Base-by-base conservation (phyloP, 495 filamentous ascomycete genomes). In the Penicillium angulare region DNA sequence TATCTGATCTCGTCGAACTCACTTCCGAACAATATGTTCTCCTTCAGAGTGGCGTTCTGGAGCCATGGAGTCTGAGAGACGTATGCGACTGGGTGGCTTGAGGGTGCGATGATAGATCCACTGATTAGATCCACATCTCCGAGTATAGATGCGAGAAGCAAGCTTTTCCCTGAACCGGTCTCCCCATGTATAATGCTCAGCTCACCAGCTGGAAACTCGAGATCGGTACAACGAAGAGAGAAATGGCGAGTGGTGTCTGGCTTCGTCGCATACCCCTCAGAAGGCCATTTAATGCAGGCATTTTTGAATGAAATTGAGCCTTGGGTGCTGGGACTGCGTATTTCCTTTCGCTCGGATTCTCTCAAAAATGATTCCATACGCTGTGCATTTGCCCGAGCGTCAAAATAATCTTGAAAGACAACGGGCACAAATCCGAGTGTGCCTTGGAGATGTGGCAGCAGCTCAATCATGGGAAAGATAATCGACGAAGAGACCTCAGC, bases 21-120 rank as follows among this genome's bases (percentile, higher is more conserved):
- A 9, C 27, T 33, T 20, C 47, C 47, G 17, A 50, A 34, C 9
- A 50, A 26, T 4, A 50, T 43, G 20, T 50, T 50, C 7, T 50
- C 39, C 8, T 22, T 29, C 12, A 50, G 7, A 10, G 39, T 34
- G 10, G 20, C 29, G 18, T 50, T 43, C 17, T 24, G 18, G n/a
- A 43, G 29, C 48, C 48, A 43, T 12, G 48, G 18, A 20, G 22
- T 10, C 20, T 50, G 39, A 7, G 39, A 27, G n/a, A 31, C 20
- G 18, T 41, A 42, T 17, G 26, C 38, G 13, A 40, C 36, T 20
- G 36, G 20, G 5, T 40, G 18, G 8, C 13, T 23, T 6, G 12
- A 22, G 3, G 36, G 36, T 13, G 3, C 18, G 17, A 13, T 20
- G 6, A 40, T 23, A 0, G 7, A 9, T 22, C 36, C 36, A 10